Conservation (phyloP, 2,329 filamentous ascomycete genomes). For the Elsinoe australis region DNA sequence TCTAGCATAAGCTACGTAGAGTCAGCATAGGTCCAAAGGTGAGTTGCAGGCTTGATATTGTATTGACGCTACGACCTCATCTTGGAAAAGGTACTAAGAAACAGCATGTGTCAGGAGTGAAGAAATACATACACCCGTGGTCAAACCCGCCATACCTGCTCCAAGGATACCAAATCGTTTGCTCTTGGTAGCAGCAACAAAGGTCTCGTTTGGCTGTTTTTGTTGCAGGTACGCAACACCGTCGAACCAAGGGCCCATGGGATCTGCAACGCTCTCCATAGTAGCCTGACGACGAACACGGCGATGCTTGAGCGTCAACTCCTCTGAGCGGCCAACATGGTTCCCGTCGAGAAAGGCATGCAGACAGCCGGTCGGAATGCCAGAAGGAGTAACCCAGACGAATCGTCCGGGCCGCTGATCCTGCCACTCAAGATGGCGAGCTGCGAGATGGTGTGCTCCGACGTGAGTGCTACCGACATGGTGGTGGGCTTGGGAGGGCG, state of each 20-base stretch:
- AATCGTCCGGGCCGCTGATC: conserved; percentile 39
- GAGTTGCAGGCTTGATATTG: too few species aligned
- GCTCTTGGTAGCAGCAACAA: conserved; percentile 48
- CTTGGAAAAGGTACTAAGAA: too few species aligned
- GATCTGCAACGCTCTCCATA: conserved; percentile 44
- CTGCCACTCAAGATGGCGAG: conserved; percentile 24
- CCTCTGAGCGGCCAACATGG: conserved; percentile 38
- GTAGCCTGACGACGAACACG: conserved; percentile 33
- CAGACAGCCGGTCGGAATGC: conserved; percentile 37
- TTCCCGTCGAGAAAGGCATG: conserved; percentile 37
- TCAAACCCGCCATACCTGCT: conserved; percentile 57
- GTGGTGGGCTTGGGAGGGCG: conserved; percentile 35
- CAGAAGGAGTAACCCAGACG: conserved; percentile 41
- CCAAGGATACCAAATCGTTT: conserved; percentile 58
- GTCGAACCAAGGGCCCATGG: conserved; percentile 58
- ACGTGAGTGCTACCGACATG: conserved; percentile 37
- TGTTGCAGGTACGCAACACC: conserved; percentile 52
- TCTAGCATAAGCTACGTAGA: conserved; percentile 34
- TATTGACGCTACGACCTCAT: too few species aligned
- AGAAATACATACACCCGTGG: conserved; percentile 43
- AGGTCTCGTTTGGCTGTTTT: conserved; percentile 47
- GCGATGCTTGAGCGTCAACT: conserved; percentile 33
- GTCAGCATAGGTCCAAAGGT: not conserved
- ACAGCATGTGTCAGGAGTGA: not conserved
- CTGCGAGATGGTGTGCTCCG: conserved; percentile 28